Base-by-base conservation (phyloP, 1,284 basidiomycete genomes). In the Bjerkandera adusta region DNA sequence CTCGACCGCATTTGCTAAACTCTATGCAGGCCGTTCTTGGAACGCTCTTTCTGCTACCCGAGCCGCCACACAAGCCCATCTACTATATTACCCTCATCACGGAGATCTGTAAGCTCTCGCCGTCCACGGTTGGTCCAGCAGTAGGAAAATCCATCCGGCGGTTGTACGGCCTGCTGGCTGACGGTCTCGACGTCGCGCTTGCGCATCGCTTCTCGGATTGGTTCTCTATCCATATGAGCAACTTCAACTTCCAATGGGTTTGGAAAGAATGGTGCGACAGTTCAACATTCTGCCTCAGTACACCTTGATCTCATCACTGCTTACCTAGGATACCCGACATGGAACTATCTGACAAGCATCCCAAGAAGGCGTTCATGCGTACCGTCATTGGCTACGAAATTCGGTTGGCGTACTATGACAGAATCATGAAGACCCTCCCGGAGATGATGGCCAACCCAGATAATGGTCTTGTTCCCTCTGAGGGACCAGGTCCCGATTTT, bases 161-260 rank as follows among this genome's bases (percentile, higher is more conserved):
- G 58, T 66, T 98, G 12, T 99, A 97, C 62, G 69, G 66, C 11
- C 66, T 77, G 11, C 72, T 96, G n/a, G 74, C 76, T 1, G 87
- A 92, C 35, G 89, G 89, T 1, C 72, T 97, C 29, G 95, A 97
- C 55, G 81, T 89, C 3, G 95, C 97, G 57, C 71, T 91, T 36
- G 75, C 87, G 0, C 76, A 84, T 46, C 75, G 92, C 16, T 89
- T 94, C 49, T 82, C 90, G 0, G 93, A 97, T 56, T 99, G 97
- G 97, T 97, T 98, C 60, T 82, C 92, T 4, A 78, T 91, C 2
- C 97, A 99, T 60, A 88, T 99, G 79, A 94, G 90, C 58, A 99
- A 99, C 70, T 99, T 99, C 67, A 89, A 88, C 16, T 99, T 98
- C 71, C 84, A 87, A 58, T 99, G 97, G 97, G 93, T 95, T n/a